These are phyloP conservation scores for Ganoderma lucidum DNA, from an alignment of 1,284 basidiomycete species.

Conservation along the genomic window DNA sequence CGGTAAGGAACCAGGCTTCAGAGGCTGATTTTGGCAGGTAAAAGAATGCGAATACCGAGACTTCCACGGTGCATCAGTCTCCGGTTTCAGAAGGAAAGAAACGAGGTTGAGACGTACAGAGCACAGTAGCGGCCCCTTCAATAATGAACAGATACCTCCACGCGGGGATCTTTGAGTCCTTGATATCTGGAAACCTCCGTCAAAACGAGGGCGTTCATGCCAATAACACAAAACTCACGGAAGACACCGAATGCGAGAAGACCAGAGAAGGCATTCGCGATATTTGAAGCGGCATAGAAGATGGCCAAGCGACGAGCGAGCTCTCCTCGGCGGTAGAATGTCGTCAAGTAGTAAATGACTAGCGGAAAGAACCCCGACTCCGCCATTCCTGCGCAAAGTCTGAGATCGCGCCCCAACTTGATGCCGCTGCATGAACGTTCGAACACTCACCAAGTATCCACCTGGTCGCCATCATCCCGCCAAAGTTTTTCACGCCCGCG, in stretches of 20 bases:
- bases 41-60: constrained; percentile 50
- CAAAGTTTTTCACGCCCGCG: constrained; percentile 47
- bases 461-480: constrained; percentile 19
- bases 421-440: not conserved
- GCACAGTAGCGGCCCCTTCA: constrained; percentile 28
- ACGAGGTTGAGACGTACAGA: constrained; percentile 12
- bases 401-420: constrained; percentile 26
- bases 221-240: constrained; percentile 18
- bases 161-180: constrained; percentile 25
- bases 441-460: constrained; percentile 41
- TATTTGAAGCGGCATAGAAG: constrained; percentile 47
- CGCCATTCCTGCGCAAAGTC: constrained; percentile 41
- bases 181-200: constrained; percentile 10
- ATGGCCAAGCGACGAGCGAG: constrained; percentile 47
- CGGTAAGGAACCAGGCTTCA: constrained; percentile 51
- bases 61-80: constrained; percentile 2
- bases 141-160: constrained; percentile 52
- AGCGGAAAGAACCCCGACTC: constrained; percentile 74
- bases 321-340: constrained; percentile 49
- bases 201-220: not conserved
- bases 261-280: constrained; percentile 40
- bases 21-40: constrained; percentile 50
- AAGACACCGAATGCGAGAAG: constrained; percentile 31
- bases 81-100: not conserved
- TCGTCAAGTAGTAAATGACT: constrained; percentile 53